These are phyloP conservation scores for Helicostylum pulchrum DNA, from an alignment of 192 early-diverging fungal genomes.

Conservation along the genomic window DNA sequence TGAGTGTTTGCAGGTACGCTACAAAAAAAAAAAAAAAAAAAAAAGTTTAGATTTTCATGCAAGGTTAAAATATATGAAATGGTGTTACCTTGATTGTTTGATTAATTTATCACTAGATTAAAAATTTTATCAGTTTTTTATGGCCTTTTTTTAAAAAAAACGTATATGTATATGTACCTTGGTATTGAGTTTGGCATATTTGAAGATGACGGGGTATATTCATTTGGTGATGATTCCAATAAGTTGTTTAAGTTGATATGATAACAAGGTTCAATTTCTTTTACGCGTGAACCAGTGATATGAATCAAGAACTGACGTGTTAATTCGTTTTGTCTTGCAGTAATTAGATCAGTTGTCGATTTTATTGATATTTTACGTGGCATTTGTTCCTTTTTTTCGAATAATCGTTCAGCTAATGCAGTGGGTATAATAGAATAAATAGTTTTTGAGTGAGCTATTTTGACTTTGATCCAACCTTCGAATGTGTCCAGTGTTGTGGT, in stretches of 20 bases:
- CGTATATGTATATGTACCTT: not conserved
- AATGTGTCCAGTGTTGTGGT: not conserved
- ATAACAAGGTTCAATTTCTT: not conserved
- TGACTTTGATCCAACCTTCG: constrained; percentile 27
- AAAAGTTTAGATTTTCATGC: no score
- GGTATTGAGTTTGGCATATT: not conserved
- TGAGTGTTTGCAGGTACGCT: no score
- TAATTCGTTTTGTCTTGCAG: constrained; percentile 3
- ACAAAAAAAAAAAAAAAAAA: no score
- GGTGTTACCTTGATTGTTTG: no score
- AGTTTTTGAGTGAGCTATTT: constrained; percentile 3
- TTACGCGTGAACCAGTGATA: constrained; percentile 7
- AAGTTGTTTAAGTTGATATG: no score
- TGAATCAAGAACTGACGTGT: constrained; percentile 4
- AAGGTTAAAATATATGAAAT: no score
- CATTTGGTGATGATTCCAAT: no score
- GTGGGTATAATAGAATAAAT: constrained; percentile 13
- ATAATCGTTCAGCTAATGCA: constrained; percentile 4
- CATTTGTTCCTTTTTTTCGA: not conserved
- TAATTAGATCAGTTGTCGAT: constrained; percentile 16
- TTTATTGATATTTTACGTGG: constrained; percentile 11
- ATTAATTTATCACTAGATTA: no score
- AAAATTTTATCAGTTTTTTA: not conserved
- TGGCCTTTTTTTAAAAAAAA: not conserved
- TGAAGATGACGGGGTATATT: no score